These are phyloP conservation scores for Geum urbanum DNA, from an alignment of 306 rosid species.

Conservation along the genomic window DNA sequence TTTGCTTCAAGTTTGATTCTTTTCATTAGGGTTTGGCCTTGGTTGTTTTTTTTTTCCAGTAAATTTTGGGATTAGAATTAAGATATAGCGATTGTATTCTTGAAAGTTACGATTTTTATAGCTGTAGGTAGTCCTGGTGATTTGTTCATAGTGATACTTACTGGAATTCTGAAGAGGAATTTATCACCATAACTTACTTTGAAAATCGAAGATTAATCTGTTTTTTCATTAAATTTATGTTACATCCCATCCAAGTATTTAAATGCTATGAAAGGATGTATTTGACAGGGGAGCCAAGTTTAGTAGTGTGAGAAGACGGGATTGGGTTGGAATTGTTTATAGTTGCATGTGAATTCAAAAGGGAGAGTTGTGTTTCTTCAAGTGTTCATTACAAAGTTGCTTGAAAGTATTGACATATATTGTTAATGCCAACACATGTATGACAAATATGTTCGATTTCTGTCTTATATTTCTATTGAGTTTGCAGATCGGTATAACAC, in stretches of 20 bases:
- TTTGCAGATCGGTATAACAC: constrained; percentile 99
- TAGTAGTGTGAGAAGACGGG: too few species aligned
- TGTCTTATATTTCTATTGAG: constrained; percentile 73
- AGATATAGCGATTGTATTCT: not conserved
- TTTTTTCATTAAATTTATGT: too few species aligned
- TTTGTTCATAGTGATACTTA: not conserved
- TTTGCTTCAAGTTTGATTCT: not conserved
- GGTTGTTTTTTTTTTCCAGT: not conserved
- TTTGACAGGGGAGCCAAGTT: not conserved
- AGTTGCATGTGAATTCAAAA: not conserved
- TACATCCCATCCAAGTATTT: not conserved
- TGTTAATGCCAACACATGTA: constrained; percentile 3
- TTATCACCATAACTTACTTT: not conserved
- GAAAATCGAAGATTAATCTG: not conserved
- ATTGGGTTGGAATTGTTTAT: not conserved
- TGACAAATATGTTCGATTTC: constrained; percentile 23
- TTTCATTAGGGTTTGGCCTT: constrained; percentile 2
- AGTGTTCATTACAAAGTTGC: not conserved
- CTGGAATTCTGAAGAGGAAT: not conserved
- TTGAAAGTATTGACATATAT: constrained; percentile 4
- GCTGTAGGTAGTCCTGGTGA: not conserved
- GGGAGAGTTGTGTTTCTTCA: not conserved
- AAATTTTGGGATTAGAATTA: not conserved
- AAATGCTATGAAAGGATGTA: not conserved
- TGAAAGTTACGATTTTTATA: not conserved